Conservation (phyloP, 345 rosid genomes). For the Salix caprea region DNA sequence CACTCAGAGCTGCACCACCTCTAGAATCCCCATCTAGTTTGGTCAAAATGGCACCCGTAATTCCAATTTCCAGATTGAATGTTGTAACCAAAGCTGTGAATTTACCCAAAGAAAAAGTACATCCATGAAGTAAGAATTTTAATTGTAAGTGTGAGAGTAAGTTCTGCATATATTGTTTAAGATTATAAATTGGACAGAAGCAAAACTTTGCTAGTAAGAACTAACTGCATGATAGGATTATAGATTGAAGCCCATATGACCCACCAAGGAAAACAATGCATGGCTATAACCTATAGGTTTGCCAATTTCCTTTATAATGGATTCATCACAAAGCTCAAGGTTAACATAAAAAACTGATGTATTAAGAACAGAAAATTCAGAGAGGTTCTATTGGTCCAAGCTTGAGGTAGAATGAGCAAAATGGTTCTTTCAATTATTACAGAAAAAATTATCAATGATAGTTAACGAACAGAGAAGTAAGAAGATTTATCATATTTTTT, state of each 20-base stretch:
- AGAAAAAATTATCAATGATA: not conserved
- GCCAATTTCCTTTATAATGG: not conserved
- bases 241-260: not conserved
- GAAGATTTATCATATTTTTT: not conserved
- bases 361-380: not conserved
- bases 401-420: not conserved
- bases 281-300: not conserved
- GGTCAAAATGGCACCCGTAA: constrained; percentile 97
- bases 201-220: not conserved
- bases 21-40: constrained; percentile 98
- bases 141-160: not conserved
- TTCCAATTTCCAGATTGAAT: constrained; percentile 95
- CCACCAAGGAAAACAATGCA: not conserved
- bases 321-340: not conserved
- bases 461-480: not conserved
- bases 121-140: not conserved
- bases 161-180: not conserved
- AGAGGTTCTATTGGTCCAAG: not conserved
- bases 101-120: constrained; percentile 1
- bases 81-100: constrained; percentile 83
- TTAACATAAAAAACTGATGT: not conserved
- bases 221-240: not conserved
- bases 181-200: not conserved
- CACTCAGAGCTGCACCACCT: constrained; percentile 99
- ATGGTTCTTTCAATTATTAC: not conserved